Percentiles rank a stretch among this genome's conserved stretches.
phyloP scores from a whole-genome alignment of 805 yeast genomes.

The Ogataea ramenticola region DNA sequence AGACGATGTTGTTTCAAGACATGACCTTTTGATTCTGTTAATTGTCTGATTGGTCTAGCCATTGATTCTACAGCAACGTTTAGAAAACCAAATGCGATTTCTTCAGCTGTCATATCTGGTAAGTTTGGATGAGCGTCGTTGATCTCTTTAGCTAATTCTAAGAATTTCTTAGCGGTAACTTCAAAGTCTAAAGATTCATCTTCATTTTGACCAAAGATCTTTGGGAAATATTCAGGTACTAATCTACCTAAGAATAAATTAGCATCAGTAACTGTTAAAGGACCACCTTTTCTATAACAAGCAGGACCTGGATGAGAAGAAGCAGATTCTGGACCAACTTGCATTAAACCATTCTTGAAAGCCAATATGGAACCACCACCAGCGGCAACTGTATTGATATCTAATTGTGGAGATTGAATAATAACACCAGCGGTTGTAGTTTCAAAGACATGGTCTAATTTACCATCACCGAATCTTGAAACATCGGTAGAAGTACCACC shows the following conservation, averaged over 20 bases:
- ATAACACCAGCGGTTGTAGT: slow-evolving; percentile 79
- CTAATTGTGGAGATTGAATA: slow-evolving; percentile 78
- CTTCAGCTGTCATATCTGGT: slow-evolving; percentile 42
- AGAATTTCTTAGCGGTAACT: slow-evolving; percentile 42
- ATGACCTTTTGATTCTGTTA: slow-evolving; percentile 82
- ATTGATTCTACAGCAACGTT: slow-evolving; percentile 81
- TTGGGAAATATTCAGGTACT: slow-evolving; percentile 69
- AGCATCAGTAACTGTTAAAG: slow-evolving; percentile 81
- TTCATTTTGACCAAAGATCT: slow-evolving; percentile 77
- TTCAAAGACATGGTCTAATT: slow-evolving; percentile 73
- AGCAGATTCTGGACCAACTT: slow-evolving; percentile 84
- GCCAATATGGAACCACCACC: slow-evolving; percentile 72
- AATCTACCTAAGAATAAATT: slow-evolving; percentile 67
- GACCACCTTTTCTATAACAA: slow-evolving; percentile 79
- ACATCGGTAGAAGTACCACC: slow-evolving; percentile 91
- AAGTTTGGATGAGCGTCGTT: slow-evolving; percentile 41
- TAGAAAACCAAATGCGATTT: slow-evolving; percentile 75
- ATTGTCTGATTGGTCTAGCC: slow-evolving; percentile 83
- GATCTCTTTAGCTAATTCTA: slow-evolving; percentile 45
- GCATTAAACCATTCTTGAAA: slow-evolving; percentile 66
- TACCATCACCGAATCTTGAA: slow-evolving; percentile 62
- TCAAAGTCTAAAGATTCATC: slow-evolving; percentile 59
- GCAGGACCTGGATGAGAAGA: slow-evolving; percentile 89
- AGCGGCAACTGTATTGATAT: slow-evolving; percentile 77
- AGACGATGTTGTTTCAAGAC: slow-evolving; percentile 57